phyloP scores from a whole-genome alignment of 2,329 filamentous ascomycete genomes.

The Colletotrichum sp. region DNA sequence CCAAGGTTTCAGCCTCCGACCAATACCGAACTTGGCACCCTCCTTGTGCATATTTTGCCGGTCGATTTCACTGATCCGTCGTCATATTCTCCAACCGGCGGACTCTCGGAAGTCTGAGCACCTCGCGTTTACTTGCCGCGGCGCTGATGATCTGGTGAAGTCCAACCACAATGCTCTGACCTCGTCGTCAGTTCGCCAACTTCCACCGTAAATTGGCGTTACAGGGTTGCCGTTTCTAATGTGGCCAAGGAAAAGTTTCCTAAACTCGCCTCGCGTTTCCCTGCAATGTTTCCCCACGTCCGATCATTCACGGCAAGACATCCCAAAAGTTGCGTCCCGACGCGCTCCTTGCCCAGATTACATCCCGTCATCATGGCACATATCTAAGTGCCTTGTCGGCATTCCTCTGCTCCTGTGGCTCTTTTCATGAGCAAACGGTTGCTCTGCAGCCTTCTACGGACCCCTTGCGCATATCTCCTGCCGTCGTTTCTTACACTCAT shows the following conservation, averaged over 20 bases:
- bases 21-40: slow-evolving; percentile 17
- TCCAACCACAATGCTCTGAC: slow-evolving; percentile 14
- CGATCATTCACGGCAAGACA: not conserved
- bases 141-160: not conserved
- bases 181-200: not conserved
- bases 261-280: slow-evolving; percentile 17
- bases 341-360: not conserved
- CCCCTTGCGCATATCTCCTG: not conserved
- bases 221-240: slow-evolving; percentile 11
- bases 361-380: slow-evolving; percentile 6
- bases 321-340: slow-evolving; percentile 1
- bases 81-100: not conserved
- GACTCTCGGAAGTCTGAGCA: slow-evolving; percentile 9
- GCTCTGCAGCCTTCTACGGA: not conserved
- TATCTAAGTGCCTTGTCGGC: not conserved
- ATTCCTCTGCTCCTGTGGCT: not conserved
- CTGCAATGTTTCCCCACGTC: not conserved
- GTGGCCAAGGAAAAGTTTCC: slow-evolving; percentile 1
- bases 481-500: not conserved
- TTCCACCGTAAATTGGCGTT: slow-evolving; percentile 5
- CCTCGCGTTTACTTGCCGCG: slow-evolving; percentile 18
- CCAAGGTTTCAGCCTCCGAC: slow-evolving; percentile 20
- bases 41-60: not conserved
- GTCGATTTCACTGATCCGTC: not conserved
- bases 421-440: not conserved